Evolutionary conservation across 108 stramenopile genomes (phyloP), one percentile per base, ranked within the genome.

Genomic region (Cyclotella cryptica): DNA sequence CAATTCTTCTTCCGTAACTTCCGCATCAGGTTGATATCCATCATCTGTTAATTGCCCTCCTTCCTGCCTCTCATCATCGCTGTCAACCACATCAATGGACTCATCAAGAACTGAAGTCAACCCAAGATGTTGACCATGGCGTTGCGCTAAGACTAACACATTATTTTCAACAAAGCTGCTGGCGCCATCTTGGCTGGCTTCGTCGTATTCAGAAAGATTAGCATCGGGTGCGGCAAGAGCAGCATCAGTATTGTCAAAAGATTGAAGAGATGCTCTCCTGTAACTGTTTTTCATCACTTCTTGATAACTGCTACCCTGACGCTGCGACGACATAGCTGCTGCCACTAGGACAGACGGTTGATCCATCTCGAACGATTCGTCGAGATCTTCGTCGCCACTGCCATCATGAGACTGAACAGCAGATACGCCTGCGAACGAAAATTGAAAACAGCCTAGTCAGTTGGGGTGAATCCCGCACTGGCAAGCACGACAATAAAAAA

Each of bases 311-410:
- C 57, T 72, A 18, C 71, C 78, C 53, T 71, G 75, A 30, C 74
- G 72, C 61, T 81, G 80, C 22, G 75, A 76, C 54, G 82, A 83
- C 75, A 83, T 83, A 17, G 83, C 83, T 22, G 76, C 83, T 11
- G 69, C 77, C 35, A 84, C 83, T 17, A 84, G 72, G 47, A 84
- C 71, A 58, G 83, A 84, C 19, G 83, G 83, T 52, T 77, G 46
- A 35, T 74, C 69, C 10, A 43, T 58, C 15, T 74, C 63, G 1
- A 46, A 55, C 51, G 42, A 53, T n/a, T 49, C 35, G 8, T 68
- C 59, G 30, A 18, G 0, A 64, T 65, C 40, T 19, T 69, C 51
- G 0, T 69, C 44, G 35, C 39, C 35, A 30, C 14, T 47, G 30
- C 18, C 8, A 18, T 51, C 71, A 24, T 58, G 21, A 28, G 51